These are phyloP conservation scores for Oryza coarctata DNA, from an alignment of 176 grass and related monocot genomes.

Conservation along the genomic window DNA sequence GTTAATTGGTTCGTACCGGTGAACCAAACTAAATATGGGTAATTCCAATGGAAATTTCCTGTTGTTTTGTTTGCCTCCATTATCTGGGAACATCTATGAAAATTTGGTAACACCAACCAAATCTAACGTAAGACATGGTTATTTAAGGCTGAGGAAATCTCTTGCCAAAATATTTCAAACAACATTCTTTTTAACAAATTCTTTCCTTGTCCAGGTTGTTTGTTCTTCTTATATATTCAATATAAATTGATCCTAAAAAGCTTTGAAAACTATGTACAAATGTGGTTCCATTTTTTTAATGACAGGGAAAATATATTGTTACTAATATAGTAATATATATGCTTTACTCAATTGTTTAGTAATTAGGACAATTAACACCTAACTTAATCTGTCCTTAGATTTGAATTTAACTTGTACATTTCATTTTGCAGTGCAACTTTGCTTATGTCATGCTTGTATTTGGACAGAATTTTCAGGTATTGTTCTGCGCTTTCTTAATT, in stretches of 20 bases:
- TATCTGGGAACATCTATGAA: background rate
- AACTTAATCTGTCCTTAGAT: slow-evolving; percentile 5
- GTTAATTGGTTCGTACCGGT: no score
- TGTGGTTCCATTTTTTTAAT: background rate
- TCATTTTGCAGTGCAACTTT: slow-evolving; percentile 85
- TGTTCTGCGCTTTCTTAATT: slow-evolving; percentile 20
- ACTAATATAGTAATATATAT: background rate
- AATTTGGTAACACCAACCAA: background rate
- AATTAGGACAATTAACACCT: background rate
- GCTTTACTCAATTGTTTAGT: background rate
- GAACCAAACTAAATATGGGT: no score
- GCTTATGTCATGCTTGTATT: slow-evolving; percentile 88
- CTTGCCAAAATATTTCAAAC: background rate
- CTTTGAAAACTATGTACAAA: background rate
- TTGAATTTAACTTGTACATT: slow-evolving; percentile 5
- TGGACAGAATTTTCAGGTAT: slow-evolving; percentile 94
- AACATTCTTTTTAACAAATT: background rate
- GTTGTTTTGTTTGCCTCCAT: no score
- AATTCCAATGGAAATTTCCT: no score
- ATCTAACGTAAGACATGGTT: background rate
- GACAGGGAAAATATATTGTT: background rate
- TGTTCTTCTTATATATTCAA: slow-evolving; percentile 1
- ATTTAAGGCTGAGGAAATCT: background rate
- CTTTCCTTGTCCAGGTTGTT: background rate
- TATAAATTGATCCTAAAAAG: background rate